These are phyloP conservation scores for Cydonia oblonga DNA, from an alignment of 331 rosid species.

Conservation along the genomic window DNA sequence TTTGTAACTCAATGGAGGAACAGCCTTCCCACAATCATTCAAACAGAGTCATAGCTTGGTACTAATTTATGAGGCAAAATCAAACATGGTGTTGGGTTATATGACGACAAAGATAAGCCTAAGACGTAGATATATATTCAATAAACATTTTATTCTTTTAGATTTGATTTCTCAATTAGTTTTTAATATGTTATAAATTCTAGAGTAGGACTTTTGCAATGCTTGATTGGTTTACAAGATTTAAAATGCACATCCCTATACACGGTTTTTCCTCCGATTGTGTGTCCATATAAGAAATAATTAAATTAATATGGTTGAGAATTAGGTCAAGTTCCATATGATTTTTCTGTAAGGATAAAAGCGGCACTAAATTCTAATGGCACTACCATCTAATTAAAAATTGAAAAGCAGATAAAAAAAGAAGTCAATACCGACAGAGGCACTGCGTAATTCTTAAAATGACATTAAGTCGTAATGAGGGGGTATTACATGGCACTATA, in stretches of 20 bases:
- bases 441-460: too few species aligned
- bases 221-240: conserved; percentile 25
- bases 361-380: too few species aligned
- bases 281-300: background rate
- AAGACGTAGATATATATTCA: background rate
- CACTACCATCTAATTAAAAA: too few species aligned
- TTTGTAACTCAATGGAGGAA: conserved; percentile 23
- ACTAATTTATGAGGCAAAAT: conserved; percentile 20
- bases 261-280: conserved; percentile 15
- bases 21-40: conserved; percentile 21
- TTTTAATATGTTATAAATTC: background rate
- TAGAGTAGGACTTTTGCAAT: background rate
- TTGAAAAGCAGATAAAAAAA: too few species aligned
- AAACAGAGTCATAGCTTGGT: conserved; percentile 15
- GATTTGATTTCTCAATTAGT: background rate
- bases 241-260: background rate
- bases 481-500: too few species aligned
- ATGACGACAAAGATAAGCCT: conserved; percentile 17
- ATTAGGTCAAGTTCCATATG: background rate
- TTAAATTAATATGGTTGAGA: background rate
- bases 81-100: conserved; percentile 12
- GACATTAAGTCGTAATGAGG: too few species aligned
- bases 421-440: too few species aligned
- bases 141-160: background rate
- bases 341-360: background rate